These are phyloP conservation scores for Ambrosiella xylebori DNA, from an alignment of 2,329 filamentous ascomycete genomes.

Conservation along the genomic window DNA sequence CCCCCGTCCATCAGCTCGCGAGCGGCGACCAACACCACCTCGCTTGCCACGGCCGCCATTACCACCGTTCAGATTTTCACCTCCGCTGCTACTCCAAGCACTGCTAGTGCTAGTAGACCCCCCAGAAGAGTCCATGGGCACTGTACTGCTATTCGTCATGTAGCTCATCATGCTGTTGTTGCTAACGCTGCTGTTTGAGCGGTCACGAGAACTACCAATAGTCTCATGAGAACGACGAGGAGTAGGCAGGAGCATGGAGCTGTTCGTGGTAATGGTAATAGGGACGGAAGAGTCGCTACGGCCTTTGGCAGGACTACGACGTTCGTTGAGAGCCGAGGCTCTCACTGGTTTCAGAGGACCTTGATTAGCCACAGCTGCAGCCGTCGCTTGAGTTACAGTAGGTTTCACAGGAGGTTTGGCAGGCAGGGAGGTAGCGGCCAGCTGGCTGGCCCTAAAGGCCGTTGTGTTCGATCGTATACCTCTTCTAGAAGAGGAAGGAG, in stretches of 20 bases:
- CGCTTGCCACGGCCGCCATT: not conserved
- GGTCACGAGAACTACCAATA: slow-evolving; percentile 1
- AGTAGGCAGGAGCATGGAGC: not conserved
- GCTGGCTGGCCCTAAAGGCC: no score
- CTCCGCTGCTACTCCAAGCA: not conserved
- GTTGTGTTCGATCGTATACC: no score
- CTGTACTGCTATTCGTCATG: not conserved
- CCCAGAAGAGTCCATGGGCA: not conserved
- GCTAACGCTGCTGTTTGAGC: slow-evolving; percentile 7
- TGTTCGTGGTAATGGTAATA: slow-evolving; percentile 1
- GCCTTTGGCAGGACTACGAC: not conserved
- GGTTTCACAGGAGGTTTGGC: not conserved
- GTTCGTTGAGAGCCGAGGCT: slow-evolving; percentile 2
- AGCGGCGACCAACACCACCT: not conserved
- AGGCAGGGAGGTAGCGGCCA: no score
- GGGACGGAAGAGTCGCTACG: not conserved
- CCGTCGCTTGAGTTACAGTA: not conserved
- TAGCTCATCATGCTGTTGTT: slow-evolving; percentile 5
- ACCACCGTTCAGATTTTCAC: not conserved
- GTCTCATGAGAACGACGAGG: slow-evolving; percentile 1
- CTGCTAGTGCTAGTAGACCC: not conserved
- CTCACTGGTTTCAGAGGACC: not conserved
- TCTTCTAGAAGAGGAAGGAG: no score
- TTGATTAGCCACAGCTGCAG: not conserved
- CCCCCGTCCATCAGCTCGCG: not conserved